Evolutionary conservation across 805 yeast genomes (phyloP).

Genomic region (Metschnikowia shivogae): DNA sequence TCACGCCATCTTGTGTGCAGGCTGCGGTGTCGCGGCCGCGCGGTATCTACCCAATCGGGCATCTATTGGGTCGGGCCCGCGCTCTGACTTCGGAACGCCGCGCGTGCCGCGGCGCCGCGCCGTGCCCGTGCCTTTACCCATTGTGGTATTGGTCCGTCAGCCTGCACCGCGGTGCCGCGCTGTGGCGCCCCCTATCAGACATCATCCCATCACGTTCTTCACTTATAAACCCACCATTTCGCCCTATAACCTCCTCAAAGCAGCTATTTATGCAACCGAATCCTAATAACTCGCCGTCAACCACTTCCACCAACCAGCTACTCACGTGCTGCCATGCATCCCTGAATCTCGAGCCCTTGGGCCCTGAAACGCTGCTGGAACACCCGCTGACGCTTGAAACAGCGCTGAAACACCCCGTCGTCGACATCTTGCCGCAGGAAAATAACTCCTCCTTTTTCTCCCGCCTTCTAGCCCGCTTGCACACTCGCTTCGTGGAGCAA

Average conservation of each 20-base stretch:
- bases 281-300: not conserved
- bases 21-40: no score
- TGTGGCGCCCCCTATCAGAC: not conserved
- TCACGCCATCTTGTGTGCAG: no score
- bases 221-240: not conserved
- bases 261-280: not conserved
- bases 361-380: not conserved
- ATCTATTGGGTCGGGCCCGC: no score
- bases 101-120: not conserved
- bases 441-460: no score
- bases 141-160: not conserved
- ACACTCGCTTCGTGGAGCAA: conserved; percentile 17
- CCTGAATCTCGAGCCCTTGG: not conserved
- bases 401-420: no score
- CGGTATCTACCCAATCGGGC: no score
- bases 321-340: no score
- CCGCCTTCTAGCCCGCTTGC: conserved; percentile 5
- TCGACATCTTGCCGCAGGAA: not conserved
- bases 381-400: no score
- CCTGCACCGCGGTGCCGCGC: not conserved
- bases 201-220: not conserved
- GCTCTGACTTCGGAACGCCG: not conserved
- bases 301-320: not conserved
- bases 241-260: no score
- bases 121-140: not conserved